A percentile compares a stretch with the other conserved stretches of the same genome.
Evolutionary conservation across 768 basidiomycete species (phyloP).

Genomic region (Leccinum rimulosum): DNA sequence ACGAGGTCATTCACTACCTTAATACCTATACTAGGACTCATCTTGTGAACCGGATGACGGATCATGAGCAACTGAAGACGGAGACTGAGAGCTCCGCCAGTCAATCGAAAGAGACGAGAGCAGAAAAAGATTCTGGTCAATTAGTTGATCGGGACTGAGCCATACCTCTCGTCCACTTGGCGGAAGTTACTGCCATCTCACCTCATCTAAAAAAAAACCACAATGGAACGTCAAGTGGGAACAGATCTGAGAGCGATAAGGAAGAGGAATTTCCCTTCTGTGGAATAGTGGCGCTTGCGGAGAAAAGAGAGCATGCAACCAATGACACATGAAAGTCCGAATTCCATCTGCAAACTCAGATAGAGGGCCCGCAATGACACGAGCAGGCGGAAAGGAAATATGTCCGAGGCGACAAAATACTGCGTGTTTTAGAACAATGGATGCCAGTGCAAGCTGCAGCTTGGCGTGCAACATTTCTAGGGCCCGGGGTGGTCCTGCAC

Average conservation of each 20-base stretch:
- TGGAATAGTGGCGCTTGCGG: constrained; percentile 23
- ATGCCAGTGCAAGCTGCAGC: constrained; percentile 1
- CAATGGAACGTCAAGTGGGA: constrained; percentile 16
- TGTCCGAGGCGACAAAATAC: constrained; percentile 6
- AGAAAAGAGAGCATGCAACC: constrained; percentile 23
- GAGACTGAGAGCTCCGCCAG: constrained; percentile 17
- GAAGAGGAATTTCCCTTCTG: constrained; percentile 13
- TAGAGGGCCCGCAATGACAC: constrained; percentile 14
- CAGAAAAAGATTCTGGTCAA: constrained; percentile 21
- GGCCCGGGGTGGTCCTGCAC: constrained; percentile 4
- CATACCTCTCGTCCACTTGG: constrained; percentile 15
- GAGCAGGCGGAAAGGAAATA: constrained; percentile 7
- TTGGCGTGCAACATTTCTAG: constrained; percentile 8
- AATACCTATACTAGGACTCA: constrained; percentile 7
- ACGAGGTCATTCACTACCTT: constrained; percentile 25
- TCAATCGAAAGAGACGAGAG: constrained; percentile 5
- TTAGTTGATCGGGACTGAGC: constrained; percentile 12
- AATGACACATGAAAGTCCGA: constrained; percentile 34
- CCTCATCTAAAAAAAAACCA: constrained; percentile 12
- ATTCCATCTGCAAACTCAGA: constrained; percentile 30
- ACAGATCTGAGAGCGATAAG: constrained; percentile 24
- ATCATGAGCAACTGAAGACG: constrained; percentile 13
- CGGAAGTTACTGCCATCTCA: constrained; percentile 14
- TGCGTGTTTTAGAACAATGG: constrained; percentile 11
- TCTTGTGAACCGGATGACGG: constrained; percentile 15